These are phyloP conservation scores for Aphanomyces euteiches DNA, from an alignment of 352 stramenopile genomes.

Conservation along the genomic window DNA sequence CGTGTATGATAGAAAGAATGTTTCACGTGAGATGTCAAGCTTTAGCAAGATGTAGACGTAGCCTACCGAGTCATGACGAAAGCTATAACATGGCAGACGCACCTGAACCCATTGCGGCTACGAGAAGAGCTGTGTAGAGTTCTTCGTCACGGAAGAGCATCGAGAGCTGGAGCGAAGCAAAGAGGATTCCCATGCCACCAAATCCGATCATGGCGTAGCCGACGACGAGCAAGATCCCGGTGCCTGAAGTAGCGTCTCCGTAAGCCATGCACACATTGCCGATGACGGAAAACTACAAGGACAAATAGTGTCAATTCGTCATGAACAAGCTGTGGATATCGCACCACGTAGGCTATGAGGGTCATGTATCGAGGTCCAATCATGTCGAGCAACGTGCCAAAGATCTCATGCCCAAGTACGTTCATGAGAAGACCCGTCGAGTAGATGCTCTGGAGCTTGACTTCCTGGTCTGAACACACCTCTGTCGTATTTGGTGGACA, in stretches of 20 bases:
- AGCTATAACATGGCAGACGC: not conserved
- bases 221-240: constrained; percentile 11
- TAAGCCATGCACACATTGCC: constrained; percentile 25
- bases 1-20: constrained; percentile 19
- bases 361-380: constrained; percentile 12
- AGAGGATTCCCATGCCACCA: constrained; percentile 29
- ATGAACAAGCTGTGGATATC: not conserved
- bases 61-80: constrained; percentile 4
- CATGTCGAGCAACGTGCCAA: constrained; percentile 16
- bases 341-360: not conserved
- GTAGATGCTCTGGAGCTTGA: constrained; percentile 22
- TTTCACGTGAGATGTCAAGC: not conserved
- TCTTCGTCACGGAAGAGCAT: constrained; percentile 12
- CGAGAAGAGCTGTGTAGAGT: constrained; percentile 22
- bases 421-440: constrained; percentile 21
- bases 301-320: not conserved
- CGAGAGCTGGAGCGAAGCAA: constrained; percentile 24
- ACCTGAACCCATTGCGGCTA: not conserved
- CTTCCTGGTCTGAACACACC: constrained; percentile 22
- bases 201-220: constrained; percentile 26
- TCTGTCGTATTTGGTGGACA: constrained; percentile 17
- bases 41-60: constrained; percentile 24
- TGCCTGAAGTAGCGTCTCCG: constrained; percentile 22
- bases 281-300: constrained; percentile 22
- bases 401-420: constrained; percentile 17